These are phyloP conservation scores for Naganishia friedmannii DNA, from an alignment of 768 basidiomycete species.

Conservation along the genomic window DNA sequence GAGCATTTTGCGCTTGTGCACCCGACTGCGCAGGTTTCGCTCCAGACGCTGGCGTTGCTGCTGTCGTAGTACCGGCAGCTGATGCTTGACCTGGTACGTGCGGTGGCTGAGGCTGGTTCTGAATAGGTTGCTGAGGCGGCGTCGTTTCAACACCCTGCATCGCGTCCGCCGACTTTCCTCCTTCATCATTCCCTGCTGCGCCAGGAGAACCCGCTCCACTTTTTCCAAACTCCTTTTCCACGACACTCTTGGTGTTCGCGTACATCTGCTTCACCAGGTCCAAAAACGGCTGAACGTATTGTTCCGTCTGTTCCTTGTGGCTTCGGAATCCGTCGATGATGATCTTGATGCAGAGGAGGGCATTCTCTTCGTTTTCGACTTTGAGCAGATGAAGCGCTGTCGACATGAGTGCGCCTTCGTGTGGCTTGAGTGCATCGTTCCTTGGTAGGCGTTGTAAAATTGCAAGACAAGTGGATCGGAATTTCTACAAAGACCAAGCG, in stretches of 20 bases:
- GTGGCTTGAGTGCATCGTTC: slow-evolving; percentile 70
- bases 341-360: slow-evolving; percentile 80
- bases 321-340: slow-evolving; percentile 82
- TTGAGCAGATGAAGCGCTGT: slow-evolving; percentile 81
- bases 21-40: slow-evolving; percentile 19
- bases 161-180: background rate
- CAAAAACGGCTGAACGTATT: slow-evolving; percentile 73
- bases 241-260: slow-evolving; percentile 67
- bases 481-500: slow-evolving; percentile 57
- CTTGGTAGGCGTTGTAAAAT: slow-evolving; percentile 83
- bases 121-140: slow-evolving; percentile 29
- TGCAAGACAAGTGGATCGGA: slow-evolving; percentile 81
- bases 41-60: slow-evolving; percentile 23
- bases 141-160: slow-evolving; percentile 25
- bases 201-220: slow-evolving; percentile 18
- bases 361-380: slow-evolving; percentile 94
- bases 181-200: background rate
- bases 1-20: slow-evolving; percentile 30
- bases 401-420: slow-evolving; percentile 65
- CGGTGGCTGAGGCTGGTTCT: slow-evolving; percentile 27
- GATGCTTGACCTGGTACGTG: slow-evolving; percentile 20
- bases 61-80: slow-evolving; percentile 33
- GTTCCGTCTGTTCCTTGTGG: slow-evolving; percentile 66
- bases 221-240: slow-evolving; percentile 71
- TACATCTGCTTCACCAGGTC: slow-evolving; percentile 75